Conservation (phyloP, 306 rosid genomes). For the Vicia villosa region DNA sequence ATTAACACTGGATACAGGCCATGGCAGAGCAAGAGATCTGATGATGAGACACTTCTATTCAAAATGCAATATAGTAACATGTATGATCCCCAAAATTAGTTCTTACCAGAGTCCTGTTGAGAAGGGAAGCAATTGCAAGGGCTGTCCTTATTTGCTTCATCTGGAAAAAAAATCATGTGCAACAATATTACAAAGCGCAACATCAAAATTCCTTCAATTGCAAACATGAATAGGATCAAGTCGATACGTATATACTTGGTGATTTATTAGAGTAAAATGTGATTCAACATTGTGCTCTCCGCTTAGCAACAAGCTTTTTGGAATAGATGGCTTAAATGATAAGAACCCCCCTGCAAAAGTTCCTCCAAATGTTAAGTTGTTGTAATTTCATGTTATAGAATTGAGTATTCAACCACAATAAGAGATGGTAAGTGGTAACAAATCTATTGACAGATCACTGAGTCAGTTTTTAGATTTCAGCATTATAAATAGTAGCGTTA, state of each 20-base stretch:
- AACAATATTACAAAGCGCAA: slow-evolving; percentile 33
- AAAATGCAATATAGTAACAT: slow-evolving; percentile 21
- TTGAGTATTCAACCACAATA: slow-evolving; percentile 23
- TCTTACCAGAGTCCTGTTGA: slow-evolving; percentile 92
- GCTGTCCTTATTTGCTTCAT: slow-evolving; percentile 87
- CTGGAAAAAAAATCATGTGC: slow-evolving; percentile 51
- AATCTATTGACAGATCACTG: slow-evolving; percentile 17
- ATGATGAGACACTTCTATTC: slow-evolving; percentile 14
- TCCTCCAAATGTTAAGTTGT: slow-evolving; percentile 33
- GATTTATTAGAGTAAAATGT: slow-evolving; percentile 85
- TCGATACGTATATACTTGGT: slow-evolving; percentile 72
- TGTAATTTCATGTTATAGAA: slow-evolving; percentile 26
- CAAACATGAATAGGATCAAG: slow-evolving; percentile 37
- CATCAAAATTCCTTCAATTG: slow-evolving; percentile 32
- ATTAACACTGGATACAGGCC: slow-evolving; percentile 6
- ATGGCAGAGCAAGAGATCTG: slow-evolving; percentile 5
- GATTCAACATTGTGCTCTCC: slow-evolving; percentile 77
- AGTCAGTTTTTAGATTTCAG: slow-evolving; percentile 22
- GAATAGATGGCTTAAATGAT: slow-evolving; percentile 82
- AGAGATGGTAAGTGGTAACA: slow-evolving; percentile 13
- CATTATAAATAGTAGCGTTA: neutral
- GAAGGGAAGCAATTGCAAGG: slow-evolving; percentile 85
- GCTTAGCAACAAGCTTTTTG: slow-evolving; percentile 66
- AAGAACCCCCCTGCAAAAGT: slow-evolving; percentile 86
- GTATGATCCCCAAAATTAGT: slow-evolving; percentile 20